phyloP scores from a whole-genome alignment of 805 yeast species.

The Candida alai region DNA sequence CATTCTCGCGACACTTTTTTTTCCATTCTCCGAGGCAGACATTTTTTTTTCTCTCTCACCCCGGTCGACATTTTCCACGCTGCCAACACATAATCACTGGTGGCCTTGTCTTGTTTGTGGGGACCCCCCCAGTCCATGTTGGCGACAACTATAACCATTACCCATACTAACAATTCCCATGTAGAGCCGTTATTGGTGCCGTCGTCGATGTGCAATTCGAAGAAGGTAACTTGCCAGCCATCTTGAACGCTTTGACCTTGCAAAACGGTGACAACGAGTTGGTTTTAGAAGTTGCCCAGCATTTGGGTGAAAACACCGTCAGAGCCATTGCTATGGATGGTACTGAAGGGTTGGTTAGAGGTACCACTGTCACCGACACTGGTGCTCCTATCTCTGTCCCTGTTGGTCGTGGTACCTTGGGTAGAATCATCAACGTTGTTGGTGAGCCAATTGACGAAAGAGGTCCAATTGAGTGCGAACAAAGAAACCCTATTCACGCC shows the following conservation, averaged over 20 bases:
- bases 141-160: no score
- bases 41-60: no score
- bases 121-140: no score
- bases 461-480: slow-evolving; percentile 93
- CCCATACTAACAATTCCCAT: slow-evolving; percentile 31
- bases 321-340: slow-evolving; percentile 99
- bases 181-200: slow-evolving; percentile 97
- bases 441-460: slow-evolving; percentile 99
- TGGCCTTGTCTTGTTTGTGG: no score
- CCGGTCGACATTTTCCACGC: no score
- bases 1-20: no score
- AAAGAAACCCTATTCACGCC: slow-evolving; percentile 97
- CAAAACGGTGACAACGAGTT: slow-evolving; percentile 73
- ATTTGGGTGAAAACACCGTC: slow-evolving; percentile 99
- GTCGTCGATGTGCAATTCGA: slow-evolving; percentile 98
- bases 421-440: slow-evolving; percentile 95
- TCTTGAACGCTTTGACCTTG: slow-evolving; percentile 93
- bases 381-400: slow-evolving; percentile 99
- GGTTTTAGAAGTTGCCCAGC: slow-evolving; percentile 98
- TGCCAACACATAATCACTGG: no score
- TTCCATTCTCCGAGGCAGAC: no score
- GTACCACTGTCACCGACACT: slow-evolving; percentile 85
- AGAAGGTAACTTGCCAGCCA: slow-evolving; percentile 95
- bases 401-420: slow-evolving; percentile 98
- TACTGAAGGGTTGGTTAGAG: slow-evolving; percentile 99